phyloP scores from a whole-genome alignment of 208 protist species.

The Jaenimonas drosophilae region DNA sequence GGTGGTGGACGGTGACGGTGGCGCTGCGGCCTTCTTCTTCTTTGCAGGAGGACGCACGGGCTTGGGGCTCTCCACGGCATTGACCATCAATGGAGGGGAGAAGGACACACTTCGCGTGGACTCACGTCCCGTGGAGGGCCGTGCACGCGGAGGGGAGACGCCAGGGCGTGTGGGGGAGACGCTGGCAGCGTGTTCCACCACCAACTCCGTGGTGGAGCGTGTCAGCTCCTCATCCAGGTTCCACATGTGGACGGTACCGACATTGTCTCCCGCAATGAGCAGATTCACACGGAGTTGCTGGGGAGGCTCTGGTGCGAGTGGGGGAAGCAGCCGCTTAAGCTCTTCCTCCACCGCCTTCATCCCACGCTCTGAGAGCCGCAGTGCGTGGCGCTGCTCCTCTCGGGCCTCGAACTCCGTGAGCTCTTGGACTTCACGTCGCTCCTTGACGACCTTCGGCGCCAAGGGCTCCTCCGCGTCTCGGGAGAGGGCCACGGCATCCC shows the following conservation, averaged over 20 bases:
- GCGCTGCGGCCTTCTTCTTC: too few relatives aligned
- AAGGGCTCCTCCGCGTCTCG: constrained; percentile 19
- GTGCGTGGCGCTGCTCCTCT: constrained; percentile 48
- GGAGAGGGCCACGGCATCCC: constrained; percentile 13
- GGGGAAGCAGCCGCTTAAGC: constrained; percentile 55
- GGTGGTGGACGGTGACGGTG: too few relatives aligned
- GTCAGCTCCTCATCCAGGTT: constrained; percentile 77
- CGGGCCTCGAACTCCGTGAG: constrained; percentile 64
- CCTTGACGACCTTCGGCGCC: constrained; percentile 15
- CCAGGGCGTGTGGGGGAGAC: too few relatives aligned
- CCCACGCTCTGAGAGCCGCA: constrained; percentile 50
- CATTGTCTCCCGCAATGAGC: constrained; percentile 63
- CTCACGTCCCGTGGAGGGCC: too few relatives aligned
- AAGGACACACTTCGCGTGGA: too few relatives aligned
- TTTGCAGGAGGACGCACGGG: too few relatives aligned
- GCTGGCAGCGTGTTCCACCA: too few relatives aligned
- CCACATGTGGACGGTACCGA: constrained; percentile 78
- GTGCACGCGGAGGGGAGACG: too few relatives aligned
- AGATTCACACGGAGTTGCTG: constrained; percentile 71
- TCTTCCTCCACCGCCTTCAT: constrained; percentile 75
- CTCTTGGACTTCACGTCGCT: constrained; percentile 25
- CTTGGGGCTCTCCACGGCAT: too few relatives aligned
- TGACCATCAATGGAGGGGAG: too few relatives aligned
- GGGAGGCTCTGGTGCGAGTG: constrained; percentile 38
- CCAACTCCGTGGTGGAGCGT: not conserved